Evolutionary conservation across 2,329 filamentous ascomycete species (phyloP).

Genomic region (Pseudocercospora vitis): DNA sequence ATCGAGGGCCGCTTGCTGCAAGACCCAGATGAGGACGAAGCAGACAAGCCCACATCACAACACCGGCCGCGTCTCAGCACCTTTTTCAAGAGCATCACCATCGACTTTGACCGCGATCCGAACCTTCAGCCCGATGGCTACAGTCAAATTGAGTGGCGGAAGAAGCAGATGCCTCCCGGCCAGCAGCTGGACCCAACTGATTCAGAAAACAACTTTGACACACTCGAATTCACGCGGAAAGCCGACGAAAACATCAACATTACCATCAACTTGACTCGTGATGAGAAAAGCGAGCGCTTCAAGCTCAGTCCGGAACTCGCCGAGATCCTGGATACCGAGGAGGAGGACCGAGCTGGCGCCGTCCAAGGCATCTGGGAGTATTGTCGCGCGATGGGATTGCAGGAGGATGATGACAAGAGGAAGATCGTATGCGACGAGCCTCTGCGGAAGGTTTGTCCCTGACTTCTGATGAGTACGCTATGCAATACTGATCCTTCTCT

Average conservation of each 20-base stretch:
- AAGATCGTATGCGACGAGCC: constrained; percentile 87
- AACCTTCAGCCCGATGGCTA: constrained; percentile 67
- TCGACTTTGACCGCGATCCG: constrained; percentile 57
- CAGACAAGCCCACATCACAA: constrained; percentile 47
- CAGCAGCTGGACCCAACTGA: constrained; percentile 55
- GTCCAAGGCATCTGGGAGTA: constrained; percentile 96
- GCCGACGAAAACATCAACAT: constrained; percentile 92
- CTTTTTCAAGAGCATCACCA: constrained; percentile 77
- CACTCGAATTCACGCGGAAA: constrained; percentile 84
- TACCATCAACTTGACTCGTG: constrained; percentile 78
- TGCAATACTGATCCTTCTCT: constrained; percentile 17
- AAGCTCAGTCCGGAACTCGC: constrained; percentile 75
- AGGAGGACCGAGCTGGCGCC: constrained; percentile 83
- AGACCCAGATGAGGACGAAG: constrained; percentile 53
- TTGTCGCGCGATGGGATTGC: constrained; percentile 77
- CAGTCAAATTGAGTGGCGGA: constrained; percentile 79
- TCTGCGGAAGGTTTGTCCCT: constrained; percentile 65
- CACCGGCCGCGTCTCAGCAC: constrained; percentile 65
- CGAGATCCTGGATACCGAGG: constrained; percentile 79
- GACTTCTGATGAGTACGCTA: background rate
- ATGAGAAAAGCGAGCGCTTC: constrained; percentile 84
- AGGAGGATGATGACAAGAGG: constrained; percentile 93
- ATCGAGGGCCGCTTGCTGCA: constrained; percentile 83
- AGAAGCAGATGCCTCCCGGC: constrained; percentile 55
- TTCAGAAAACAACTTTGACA: constrained; percentile 78